Evolutionary conservation across 108 stramenopile genomes (phyloP).

Genomic region (Ochromonas danica): DNA sequence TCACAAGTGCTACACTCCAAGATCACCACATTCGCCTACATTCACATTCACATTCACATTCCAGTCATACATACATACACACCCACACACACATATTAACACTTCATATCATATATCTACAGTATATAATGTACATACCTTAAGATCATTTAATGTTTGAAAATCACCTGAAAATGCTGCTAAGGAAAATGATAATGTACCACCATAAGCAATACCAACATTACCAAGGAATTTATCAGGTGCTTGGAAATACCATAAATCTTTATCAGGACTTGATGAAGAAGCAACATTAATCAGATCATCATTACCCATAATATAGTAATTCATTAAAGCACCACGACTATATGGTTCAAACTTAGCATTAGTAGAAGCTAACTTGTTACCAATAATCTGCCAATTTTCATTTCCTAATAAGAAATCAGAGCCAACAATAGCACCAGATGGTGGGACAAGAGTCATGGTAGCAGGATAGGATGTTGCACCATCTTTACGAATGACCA

Average conservation of each 20-base stretch:
- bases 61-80: no score
- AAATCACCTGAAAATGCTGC: slow-evolving; percentile 66
- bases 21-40: slow-evolving; percentile 53
- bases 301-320: slow-evolving; percentile 61
- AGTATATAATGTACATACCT: neutral
- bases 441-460: slow-evolving; percentile 56
- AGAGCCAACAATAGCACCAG: slow-evolving; percentile 43
- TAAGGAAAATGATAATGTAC: slow-evolving; percentile 57
- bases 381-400: slow-evolving; percentile 52
- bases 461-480: slow-evolving; percentile 48
- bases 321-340: slow-evolving; percentile 53
- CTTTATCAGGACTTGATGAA: slow-evolving; percentile 37
- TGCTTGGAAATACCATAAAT: slow-evolving; percentile 63
- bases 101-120: neutral
- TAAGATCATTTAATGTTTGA: slow-evolving; percentile 29
- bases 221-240: slow-evolving; percentile 56
- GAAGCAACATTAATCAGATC: slow-evolving; percentile 47
- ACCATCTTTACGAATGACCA: slow-evolving; percentile 38
- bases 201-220: slow-evolving; percentile 62
- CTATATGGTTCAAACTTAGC: slow-evolving; percentile 54
- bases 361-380: slow-evolving; percentile 37
- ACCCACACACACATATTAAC: no score
- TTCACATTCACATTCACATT: slow-evolving; percentile 40
- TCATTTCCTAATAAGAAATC: slow-evolving; percentile 53
- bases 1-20: slow-evolving; percentile 58